Conservation (phyloP, 768 basidiomycete species). For the Tricholoma sp. region DNA sequence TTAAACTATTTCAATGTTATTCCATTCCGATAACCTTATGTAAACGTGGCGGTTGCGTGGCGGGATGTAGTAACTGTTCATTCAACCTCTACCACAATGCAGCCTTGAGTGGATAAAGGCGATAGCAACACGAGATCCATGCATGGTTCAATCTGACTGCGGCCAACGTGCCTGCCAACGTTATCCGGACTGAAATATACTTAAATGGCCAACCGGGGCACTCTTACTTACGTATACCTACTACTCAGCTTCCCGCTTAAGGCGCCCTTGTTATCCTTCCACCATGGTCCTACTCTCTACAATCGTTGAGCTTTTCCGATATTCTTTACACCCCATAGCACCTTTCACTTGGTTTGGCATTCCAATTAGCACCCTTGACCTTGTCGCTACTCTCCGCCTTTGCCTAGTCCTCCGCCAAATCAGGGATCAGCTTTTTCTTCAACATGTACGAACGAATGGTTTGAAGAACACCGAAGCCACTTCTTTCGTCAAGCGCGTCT, state of each 20-base stretch:
- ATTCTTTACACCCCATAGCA: constrained; percentile 51
- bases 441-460: constrained; percentile 40
- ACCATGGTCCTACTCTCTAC: constrained; percentile 34
- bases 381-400: constrained; percentile 63
- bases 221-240: no score
- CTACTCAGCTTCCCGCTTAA: no score
- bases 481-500: constrained; percentile 54
- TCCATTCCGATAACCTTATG: no score
- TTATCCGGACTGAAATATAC: no score
- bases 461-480: constrained; percentile 35
- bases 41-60: no score
- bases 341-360: constrained; percentile 67
- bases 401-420: constrained; percentile 68
- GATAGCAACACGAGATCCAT: no score
- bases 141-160: no score
- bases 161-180: no score
- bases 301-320: constrained; percentile 47
- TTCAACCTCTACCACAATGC: no score
- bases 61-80: no score
- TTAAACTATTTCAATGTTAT: not conserved
- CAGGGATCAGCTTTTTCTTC: constrained; percentile 41
- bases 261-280: not conserved
- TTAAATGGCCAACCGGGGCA: no score
- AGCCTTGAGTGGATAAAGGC: no score
- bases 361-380: constrained; percentile 56